Percentiles rank a stretch among this genome's conserved stretches.
phyloP scores from a whole-genome alignment of 805 yeast species.

The Wickerhamiella occidentalis region DNA sequence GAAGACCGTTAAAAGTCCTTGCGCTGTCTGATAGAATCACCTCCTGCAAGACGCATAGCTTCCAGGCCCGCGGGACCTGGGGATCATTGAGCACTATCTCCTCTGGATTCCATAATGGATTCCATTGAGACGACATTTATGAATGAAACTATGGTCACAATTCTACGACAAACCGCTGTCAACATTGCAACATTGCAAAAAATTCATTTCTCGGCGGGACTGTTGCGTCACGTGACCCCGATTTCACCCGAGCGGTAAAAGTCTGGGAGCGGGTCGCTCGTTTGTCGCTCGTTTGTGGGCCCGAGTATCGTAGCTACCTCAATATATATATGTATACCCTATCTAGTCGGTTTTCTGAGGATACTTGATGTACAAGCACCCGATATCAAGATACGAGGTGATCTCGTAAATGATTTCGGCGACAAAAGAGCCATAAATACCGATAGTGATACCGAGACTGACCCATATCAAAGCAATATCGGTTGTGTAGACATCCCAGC shows the following conservation, averaged over 20 bases:
- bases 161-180: too few relatives aligned
- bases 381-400: slow-evolving; percentile 66
- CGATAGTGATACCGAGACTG: slow-evolving; percentile 57
- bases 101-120: slow-evolving; percentile 4
- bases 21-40: neutral
- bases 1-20: slow-evolving; percentile 21
- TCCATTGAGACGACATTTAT: neutral
- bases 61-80: neutral
- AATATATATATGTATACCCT: too few relatives aligned
- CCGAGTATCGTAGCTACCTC: too few relatives aligned
- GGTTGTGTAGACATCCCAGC: slow-evolving; percentile 33
- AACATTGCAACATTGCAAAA: neutral
- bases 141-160: too few relatives aligned
- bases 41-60: slow-evolving; percentile 5
- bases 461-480: slow-evolving; percentile 34
- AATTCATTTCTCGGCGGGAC: too few relatives aligned
- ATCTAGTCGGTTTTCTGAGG: slow-evolving; percentile 5
- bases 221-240: too few relatives aligned
- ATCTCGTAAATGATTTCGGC: slow-evolving; percentile 66
- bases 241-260: too few relatives aligned
- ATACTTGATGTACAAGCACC: slow-evolving; percentile 10
- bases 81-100: neutral
- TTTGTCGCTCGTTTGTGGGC: too few relatives aligned
- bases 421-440: slow-evolving; percentile 52
- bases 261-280: too few relatives aligned